These are phyloP conservation scores for Zygoascus sp. DNA, from an alignment of 1,139 yeast genomes.

Conservation along the genomic window DNA sequence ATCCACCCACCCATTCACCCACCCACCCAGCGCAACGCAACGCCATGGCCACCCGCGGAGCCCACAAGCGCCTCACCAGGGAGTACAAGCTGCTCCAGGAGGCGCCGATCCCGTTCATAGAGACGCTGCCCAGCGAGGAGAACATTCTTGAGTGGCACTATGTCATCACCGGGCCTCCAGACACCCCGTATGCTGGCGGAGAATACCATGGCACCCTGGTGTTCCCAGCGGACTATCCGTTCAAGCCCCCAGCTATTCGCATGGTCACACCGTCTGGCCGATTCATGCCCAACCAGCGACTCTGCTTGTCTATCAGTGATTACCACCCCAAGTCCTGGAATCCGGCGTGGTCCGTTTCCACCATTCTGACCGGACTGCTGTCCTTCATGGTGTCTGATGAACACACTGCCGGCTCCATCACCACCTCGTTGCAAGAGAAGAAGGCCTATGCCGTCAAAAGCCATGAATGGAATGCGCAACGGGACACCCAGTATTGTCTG, in stretches of 20 bases:
- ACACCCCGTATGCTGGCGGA: slow-evolving; percentile 78
- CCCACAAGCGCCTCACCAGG: slow-evolving; percentile 46
- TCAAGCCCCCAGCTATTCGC: slow-evolving; percentile 85
- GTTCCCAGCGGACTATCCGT: slow-evolving; percentile 86
- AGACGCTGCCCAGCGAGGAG: slow-evolving; percentile 78
- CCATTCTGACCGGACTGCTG: slow-evolving; percentile 76
- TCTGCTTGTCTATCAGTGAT: slow-evolving; percentile 86
- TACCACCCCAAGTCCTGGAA: slow-evolving; percentile 94
- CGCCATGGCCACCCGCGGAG: slow-evolving; percentile 11
- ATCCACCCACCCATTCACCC: not conserved
- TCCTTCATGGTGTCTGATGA: slow-evolving; percentile 62
- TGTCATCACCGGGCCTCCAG: slow-evolving; percentile 79
- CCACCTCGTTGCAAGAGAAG: slow-evolving; percentile 45
- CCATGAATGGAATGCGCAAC: slow-evolving; percentile 57
- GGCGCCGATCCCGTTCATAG: slow-evolving; percentile 75
- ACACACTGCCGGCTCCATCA: slow-evolving; percentile 33
- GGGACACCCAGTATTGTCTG: slow-evolving; percentile 50
- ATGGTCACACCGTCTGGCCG: slow-evolving; percentile 88
- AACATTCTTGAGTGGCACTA: slow-evolving; percentile 80
- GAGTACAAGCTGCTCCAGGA: slow-evolving; percentile 73
- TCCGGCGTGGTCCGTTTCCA: slow-evolving; percentile 90
- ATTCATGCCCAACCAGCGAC: slow-evolving; percentile 69
- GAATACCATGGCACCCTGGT: slow-evolving; percentile 84
- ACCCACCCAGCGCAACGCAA: not conserved
- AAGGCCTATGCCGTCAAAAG: slow-evolving; percentile 49